Evolutionary conservation across 768 basidiomycete species (phyloP), one percentile per base, ranked within the genome.

Genomic region (Termitomyces sp.): DNA sequence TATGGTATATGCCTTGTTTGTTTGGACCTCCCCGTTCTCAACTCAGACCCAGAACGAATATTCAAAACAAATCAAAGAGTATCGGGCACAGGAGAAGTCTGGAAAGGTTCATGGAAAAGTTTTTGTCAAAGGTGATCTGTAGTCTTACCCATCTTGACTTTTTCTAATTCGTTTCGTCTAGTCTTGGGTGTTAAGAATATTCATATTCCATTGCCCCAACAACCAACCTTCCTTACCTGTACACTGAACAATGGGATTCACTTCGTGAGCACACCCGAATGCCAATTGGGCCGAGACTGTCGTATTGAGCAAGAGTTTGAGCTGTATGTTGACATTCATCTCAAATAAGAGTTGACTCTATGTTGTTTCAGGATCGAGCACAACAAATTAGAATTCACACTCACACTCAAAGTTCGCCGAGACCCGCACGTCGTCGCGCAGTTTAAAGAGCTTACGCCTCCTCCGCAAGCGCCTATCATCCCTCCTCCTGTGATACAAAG

Each of bases 231-330:
- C 32, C 77, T 97, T 61, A 89, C 88, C 11, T 93, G 93, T 72
- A 94, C 93, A 0, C 80, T 98, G 63, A 97, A 98, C 74, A 98
- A 98, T 68, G 96, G 95, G 8, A 96, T 98, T 54, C 95, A 97
- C 73, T 95, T 90, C 65, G 96, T 98, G 39, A 92, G 91, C 4
- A 97, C 93, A 8, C 94, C 91, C 1, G 90, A 92, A 68, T 84
- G 80, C 57, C 77, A 79, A n/a, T 71, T 95, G 3, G 78, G 72
- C 33, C 69, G 72, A 45, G 85, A 89, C 51, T 82, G 84, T 56
- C 78, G 80, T 12, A 89, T 96, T 58, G 88, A 92, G 51, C 92
- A 94, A 71, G 94, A 96, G 71, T 96, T 96, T 67, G 94, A 96
- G 68, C 77, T 96, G 92, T 94, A 71, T 54, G 92, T 80, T 7